Base-by-base conservation (phyloP, 139 green algal species). In the Closterium sp. region DNA sequence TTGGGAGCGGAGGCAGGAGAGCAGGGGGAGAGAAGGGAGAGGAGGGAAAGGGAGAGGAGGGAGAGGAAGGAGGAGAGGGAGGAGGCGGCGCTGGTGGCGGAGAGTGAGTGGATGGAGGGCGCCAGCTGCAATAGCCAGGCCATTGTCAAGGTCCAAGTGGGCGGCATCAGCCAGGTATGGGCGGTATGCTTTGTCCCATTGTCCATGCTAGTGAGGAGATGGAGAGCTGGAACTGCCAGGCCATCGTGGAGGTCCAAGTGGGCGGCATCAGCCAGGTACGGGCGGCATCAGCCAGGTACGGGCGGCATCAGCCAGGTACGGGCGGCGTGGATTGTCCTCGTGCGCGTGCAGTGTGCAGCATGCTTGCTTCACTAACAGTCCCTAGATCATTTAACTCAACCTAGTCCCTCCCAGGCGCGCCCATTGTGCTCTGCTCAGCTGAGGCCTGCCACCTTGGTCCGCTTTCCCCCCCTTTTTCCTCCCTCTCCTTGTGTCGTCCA, bases 111-210 rank as follows among this genome's bases (percentile, higher is more conserved):
- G 36, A 84, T 84, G 35, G 32, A 69, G 85, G 32, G 38, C 84
- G 88, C 21, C 90, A 90, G 25, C 85, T 31, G 30, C 43, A 88
- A 85, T 84, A 93, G 84, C 34, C 92, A 94, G 90, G 89, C 91
- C 89, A 93, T 94, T 23, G 88, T 94, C 7, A 94, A 94, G 76
- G 34, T 94, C 30, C 88, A 32, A 32, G 55, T 94, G 30, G 43
- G 32, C 35, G 33, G 36, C 90, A 35, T 84, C 30, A 32, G 81
- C 84, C 30, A 84, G 83, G 89, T 92, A 88, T 21, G 87, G 64
- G 35, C 36, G 36, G 36, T n/a, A n/a, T n/a, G n/a, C n/a, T n/a
- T n/a, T n/a, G n/a, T n/a, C n/a, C n/a, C n/a, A n/a, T n/a, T n/a
- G n/a, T n/a, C n/a, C n/a, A n/a, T n/a, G n/a, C n/a, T n/a, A n/a